Evolutionary conservation across 2,329 filamentous ascomycete genomes (phyloP).

Genomic region (Beauveria caledonica): DNA sequence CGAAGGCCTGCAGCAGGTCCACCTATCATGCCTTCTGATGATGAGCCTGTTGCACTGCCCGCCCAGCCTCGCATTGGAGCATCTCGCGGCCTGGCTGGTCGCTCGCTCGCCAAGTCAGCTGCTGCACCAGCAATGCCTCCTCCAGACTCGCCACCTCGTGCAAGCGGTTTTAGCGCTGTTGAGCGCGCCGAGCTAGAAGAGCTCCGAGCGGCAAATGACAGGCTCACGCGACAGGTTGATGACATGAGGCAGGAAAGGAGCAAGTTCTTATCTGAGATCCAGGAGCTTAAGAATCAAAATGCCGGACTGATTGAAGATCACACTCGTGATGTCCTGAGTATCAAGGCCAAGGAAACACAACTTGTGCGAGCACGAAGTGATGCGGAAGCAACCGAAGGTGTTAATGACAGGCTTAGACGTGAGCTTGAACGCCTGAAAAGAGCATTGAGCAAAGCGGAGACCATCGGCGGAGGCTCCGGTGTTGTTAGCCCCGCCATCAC

Average conservation of each 20-base stretch:
- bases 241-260: conserved; percentile 75
- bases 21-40: conserved; percentile 45
- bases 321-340: conserved; percentile 86
- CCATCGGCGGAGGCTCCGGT: conserved; percentile 32
- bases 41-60: conserved; percentile 47
- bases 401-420: conserved; percentile 72
- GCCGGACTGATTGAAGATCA: conserved; percentile 95
- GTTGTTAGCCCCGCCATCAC: conserved; percentile 35
- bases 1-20: conserved; percentile 40
- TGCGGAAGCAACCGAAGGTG: conserved; percentile 78
- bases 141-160: conserved; percentile 48
- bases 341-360: conserved; percentile 98
- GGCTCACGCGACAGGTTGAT: conserved; percentile 64
- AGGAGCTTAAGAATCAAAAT: conserved; percentile 94
- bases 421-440: conserved; percentile 93
- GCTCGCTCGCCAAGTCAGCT: conserved; percentile 72
- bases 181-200: conserved; percentile 92
- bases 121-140: conserved; percentile 41
- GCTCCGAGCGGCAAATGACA: conserved; percentile 74
- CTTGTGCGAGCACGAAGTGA: conserved; percentile 86
- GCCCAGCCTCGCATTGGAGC: conserved; percentile 56
- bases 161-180: conserved; percentile 62
- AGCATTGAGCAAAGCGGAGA: conserved; percentile 59
- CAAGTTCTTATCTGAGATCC: conserved; percentile 76
- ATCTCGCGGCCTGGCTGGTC: conserved; percentile 73